Evolutionary conservation across 2,329 filamentous ascomycete genomes (phyloP).

Genomic region (Aspergillus floridensis): DNA sequence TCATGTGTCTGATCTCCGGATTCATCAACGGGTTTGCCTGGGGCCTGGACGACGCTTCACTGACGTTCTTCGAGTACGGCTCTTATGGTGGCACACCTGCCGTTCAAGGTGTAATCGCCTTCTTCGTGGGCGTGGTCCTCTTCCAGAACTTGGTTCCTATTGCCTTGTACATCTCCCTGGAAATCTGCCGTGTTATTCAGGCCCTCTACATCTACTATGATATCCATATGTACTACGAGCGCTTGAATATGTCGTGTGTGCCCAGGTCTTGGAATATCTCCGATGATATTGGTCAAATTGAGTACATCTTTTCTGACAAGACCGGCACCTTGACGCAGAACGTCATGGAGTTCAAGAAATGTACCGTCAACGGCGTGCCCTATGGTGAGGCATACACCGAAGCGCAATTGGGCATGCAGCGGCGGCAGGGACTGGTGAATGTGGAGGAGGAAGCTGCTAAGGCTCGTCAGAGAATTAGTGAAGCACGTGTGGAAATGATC

Average conservation of each 20-base stretch:
- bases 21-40: conserved; percentile 7
- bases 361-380: conserved; percentile 28
- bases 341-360: conserved; percentile 98
- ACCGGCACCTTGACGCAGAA: conserved; percentile 87
- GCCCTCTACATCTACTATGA: conserved; percentile 4
- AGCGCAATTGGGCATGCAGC: conserved; percentile 5
- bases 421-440: not conserved
- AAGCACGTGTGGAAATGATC: conserved; percentile 2
- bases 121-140: conserved; percentile 3
- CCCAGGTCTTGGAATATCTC: conserved; percentile 5
- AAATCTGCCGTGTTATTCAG: conserved; percentile 3
- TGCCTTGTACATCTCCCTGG: conserved; percentile 4
- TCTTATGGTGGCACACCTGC: conserved; percentile 1
- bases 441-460: conserved; percentile 7
- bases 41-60: not conserved
- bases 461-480: conserved; percentile 5
- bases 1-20: conserved; percentile 6
- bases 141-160: conserved; percentile 8
- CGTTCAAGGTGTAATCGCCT: conserved; percentile 2
- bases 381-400: conserved; percentile 6
- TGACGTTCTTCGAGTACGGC: conserved; percentile 5
- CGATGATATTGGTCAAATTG: conserved; percentile 69
- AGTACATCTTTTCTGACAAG: conserved; percentile 97
- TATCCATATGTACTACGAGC: conserved; percentile 4
- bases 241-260: conserved; percentile 1